Conservation (phyloP, 169 alveolate species). For the Plasmodium vinckei region DNA sequence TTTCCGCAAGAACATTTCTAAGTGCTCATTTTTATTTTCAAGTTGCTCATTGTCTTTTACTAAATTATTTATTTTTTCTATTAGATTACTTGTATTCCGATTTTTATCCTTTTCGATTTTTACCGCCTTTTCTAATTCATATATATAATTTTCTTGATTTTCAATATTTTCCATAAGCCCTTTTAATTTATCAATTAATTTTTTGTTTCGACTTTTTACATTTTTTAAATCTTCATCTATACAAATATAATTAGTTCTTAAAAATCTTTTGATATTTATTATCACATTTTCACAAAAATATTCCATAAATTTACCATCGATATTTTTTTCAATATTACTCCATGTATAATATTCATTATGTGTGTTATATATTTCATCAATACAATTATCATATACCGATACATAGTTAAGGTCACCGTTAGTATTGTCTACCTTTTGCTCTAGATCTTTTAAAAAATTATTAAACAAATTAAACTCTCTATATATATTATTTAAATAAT, state of each 20-base stretch:
- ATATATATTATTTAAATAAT: constrained; percentile 46
- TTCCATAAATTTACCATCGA: constrained; percentile 65
- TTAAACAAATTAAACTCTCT: constrained; percentile 68
- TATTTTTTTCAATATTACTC: constrained; percentile 29
- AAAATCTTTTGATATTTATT: constrained; percentile 60
- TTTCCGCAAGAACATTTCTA: constrained; percentile 47
- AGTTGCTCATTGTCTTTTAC: constrained; percentile 56
- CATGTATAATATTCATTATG: constrained; percentile 48
- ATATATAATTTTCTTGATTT: constrained; percentile 74
- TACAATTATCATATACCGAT: constrained; percentile 57
- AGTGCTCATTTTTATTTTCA: constrained; percentile 43
- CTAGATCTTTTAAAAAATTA: constrained; percentile 65
- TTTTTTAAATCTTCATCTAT: constrained; percentile 61
- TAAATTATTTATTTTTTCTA: constrained; percentile 52
- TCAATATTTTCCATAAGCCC: constrained; percentile 66
- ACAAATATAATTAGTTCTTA: constrained; percentile 42
- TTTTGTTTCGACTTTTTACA: constrained; percentile 64
- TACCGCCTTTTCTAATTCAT: constrained; percentile 65
- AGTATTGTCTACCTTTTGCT: constrained; percentile 6
- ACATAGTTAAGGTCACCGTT: constrained; percentile 47
- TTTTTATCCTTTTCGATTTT: constrained; percentile 69
- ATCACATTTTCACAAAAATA: constrained; percentile 55
- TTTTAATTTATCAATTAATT: constrained; percentile 72
- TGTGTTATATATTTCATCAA: constrained; percentile 55
- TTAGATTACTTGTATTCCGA: constrained; percentile 30